These are phyloP conservation scores for Cercophora samala DNA, from an alignment of 495 filamentous ascomycete species.

Conservation along the genomic window DNA sequence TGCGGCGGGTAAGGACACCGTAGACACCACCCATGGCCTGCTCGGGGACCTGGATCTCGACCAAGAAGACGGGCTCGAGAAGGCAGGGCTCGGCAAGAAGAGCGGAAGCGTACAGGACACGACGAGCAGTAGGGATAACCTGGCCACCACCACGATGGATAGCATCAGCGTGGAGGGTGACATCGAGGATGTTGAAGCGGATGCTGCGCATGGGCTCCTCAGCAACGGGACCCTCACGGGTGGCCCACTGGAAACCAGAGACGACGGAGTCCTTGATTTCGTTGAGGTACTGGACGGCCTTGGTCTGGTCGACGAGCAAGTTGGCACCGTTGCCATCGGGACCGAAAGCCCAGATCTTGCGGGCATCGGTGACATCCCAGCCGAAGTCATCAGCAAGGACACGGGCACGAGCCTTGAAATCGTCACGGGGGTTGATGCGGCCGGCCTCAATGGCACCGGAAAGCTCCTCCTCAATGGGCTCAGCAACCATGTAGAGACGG, in stretches of 20 bases:
- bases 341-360: conserved; percentile 99
- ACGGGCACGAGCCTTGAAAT: conserved; percentile 98
- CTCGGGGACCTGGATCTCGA: conserved; percentile 99
- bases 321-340: conserved; percentile 97
- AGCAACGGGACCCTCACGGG: conserved; percentile 92
- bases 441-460: conserved; percentile 85
- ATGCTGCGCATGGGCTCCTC: conserved; percentile 97
- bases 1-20: conserved; percentile 94
- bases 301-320: conserved; percentile 98
- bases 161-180: conserved; percentile 98
- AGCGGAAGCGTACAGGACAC: conserved; percentile 90
- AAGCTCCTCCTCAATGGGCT: conserved; percentile 88
- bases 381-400: conserved; percentile 93
- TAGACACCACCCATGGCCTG: conserved; percentile 99
- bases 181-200: conserved; percentile 99
- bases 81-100: conserved; percentile 88
- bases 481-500: conserved; percentile 90
- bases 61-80: conserved; percentile 95
- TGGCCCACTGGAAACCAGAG: conserved; percentile 99
- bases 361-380: conserved; percentile 99
- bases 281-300: conserved; percentile 99
- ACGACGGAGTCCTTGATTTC: conserved; percentile 99
- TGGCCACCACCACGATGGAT: conserved; percentile 99
- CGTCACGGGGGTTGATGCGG: conserved; percentile 92
- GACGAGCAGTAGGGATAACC: conserved; percentile 95